Percentiles rank a stretch among this genome's conserved stretches.
Conservation (phyloP, 495 filamentous ascomycete genomes). For the Aspergillus homomorphus region DNA sequence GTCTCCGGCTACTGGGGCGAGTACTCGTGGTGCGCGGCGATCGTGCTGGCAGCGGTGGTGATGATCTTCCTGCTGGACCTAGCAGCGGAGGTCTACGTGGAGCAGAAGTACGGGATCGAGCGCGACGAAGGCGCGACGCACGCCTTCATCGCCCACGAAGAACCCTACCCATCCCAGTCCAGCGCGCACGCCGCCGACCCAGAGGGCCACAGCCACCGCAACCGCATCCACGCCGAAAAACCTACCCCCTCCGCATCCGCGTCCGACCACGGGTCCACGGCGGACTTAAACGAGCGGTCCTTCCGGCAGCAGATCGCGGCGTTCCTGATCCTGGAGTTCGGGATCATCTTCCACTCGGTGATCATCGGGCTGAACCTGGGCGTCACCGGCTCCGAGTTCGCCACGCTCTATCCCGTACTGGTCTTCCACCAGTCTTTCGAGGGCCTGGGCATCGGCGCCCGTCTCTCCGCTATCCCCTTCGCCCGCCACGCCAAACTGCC, state of each 20-base stretch:
- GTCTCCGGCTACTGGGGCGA: slow-evolving; percentile 49
- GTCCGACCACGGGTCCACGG: neutral
- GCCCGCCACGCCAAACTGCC: neutral
- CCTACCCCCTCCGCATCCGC: too few relatives aligned
- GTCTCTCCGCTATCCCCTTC: slow-evolving; percentile 3
- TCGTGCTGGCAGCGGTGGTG: slow-evolving; percentile 33
- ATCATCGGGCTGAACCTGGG: slow-evolving; percentile 6
- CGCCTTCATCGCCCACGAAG: neutral
- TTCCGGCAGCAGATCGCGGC: slow-evolving; percentile 1
- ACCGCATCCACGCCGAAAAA: too few relatives aligned
- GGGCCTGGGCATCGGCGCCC: slow-evolving; percentile 1
- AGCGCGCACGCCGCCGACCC: neutral
- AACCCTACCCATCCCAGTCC: neutral
- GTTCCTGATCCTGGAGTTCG: slow-evolving; percentile 7
- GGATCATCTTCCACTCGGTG: slow-evolving; percentile 7
- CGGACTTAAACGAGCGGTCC: neutral
- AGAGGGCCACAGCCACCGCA: neutral
- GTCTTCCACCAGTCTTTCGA: slow-evolving; percentile 6
- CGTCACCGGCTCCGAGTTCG: slow-evolving; percentile 1
- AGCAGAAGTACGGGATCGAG: slow-evolving; percentile 43
- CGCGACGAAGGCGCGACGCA: neutral
- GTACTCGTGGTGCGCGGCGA: slow-evolving; percentile 43
- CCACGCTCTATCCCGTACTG: neutral
- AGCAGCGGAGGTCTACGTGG: slow-evolving; percentile 49
- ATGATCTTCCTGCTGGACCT: slow-evolving; percentile 43